phyloP scores from a whole-genome alignment of 75 land plant species.

The Pinus taeda region DNA sequence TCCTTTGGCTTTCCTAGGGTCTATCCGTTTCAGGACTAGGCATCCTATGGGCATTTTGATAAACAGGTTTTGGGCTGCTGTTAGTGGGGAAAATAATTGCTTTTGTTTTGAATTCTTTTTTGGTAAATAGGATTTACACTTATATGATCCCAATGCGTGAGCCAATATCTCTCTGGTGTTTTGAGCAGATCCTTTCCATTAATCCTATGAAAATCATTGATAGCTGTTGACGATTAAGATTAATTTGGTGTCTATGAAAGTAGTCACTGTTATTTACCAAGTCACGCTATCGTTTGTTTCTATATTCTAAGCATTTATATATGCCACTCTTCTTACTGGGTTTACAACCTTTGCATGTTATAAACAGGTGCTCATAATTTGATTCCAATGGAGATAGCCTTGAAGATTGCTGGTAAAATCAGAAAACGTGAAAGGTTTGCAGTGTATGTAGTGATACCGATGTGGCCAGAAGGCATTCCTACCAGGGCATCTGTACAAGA shows the following conservation, averaged over 20 bases:
- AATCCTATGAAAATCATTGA: not conserved
- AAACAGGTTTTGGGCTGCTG: not conserved
- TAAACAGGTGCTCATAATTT: conserved; percentile 63
- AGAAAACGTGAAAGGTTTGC: conserved; percentile 43
- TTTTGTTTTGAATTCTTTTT: no score
- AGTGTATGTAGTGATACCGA: conserved; percentile 62
- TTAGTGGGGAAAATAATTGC: no score
- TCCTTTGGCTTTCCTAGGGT: not conserved
- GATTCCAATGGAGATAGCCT: conserved; percentile 68
- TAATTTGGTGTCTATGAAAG: not conserved
- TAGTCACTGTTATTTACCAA: not conserved
- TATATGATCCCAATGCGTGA: not conserved
- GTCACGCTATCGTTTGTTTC: not conserved
- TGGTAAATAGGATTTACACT: not conserved
- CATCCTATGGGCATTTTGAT: not conserved
- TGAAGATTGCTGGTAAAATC: conserved; percentile 64
- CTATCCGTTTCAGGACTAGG: not conserved
- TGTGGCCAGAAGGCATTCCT: conserved; percentile 81
- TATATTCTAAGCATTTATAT: no score
- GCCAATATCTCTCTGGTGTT: no score
- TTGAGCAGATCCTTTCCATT: not conserved
- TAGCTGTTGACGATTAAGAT: not conserved
- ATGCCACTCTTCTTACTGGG: not conserved
- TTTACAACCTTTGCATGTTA: not conserved
- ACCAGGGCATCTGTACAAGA: conserved; percentile 55